Percentiles rank a stretch among this genome's conserved stretches.
These are phyloP conservation scores for Yamadazyma paraphyllophila DNA, from an alignment of 805 yeast genomes.

Conservation along the genomic window DNA sequence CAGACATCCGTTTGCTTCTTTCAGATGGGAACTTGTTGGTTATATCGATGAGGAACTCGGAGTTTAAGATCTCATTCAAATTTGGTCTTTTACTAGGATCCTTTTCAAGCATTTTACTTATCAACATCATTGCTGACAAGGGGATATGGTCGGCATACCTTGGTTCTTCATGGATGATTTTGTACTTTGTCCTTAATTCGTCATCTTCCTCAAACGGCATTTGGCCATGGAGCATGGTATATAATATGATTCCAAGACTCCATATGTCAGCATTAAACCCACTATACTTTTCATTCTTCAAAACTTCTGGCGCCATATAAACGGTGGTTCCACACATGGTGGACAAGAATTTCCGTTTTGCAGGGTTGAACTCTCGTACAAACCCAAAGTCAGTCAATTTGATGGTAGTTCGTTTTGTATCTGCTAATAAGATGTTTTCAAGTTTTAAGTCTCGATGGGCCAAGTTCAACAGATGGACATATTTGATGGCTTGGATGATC, in stretches of 20 bases:
- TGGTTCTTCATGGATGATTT: conserved; percentile 68
- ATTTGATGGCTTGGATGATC: conserved; percentile 61
- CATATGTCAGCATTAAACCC: conserved; percentile 86
- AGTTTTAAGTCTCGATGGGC: conserved; percentile 83
- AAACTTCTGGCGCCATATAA: conserved; percentile 94
- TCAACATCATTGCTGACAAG: conserved; percentile 48
- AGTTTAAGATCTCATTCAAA: conserved; percentile 35
- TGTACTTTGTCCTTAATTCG: conserved; percentile 55
- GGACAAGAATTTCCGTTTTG: conserved; percentile 52
- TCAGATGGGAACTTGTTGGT: conserved; percentile 23
- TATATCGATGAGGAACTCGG: conserved; percentile 32
- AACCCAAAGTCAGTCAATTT: conserved; percentile 93
- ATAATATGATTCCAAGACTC: conserved; percentile 88
- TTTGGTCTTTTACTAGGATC: conserved; percentile 63
- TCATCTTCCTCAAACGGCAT: conserved; percentile 93
- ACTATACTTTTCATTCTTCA: conserved; percentile 64
- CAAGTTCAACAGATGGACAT: conserved; percentile 74
- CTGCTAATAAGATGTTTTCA: conserved; percentile 65
- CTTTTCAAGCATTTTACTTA: conserved; percentile 59
- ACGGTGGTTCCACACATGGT: conserved; percentile 94
- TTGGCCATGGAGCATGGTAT: conserved; percentile 77
- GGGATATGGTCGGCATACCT: conserved; percentile 45
- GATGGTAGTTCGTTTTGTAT: conserved; percentile 55
- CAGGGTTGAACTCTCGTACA: conserved; percentile 65
- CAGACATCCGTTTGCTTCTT: background rate